A percentile compares a stretch with the other conserved stretches of the same genome.
Evolutionary conservation across 2,329 filamentous ascomycete species (phyloP).

Genomic region (Trichoderma gracile): DNA sequence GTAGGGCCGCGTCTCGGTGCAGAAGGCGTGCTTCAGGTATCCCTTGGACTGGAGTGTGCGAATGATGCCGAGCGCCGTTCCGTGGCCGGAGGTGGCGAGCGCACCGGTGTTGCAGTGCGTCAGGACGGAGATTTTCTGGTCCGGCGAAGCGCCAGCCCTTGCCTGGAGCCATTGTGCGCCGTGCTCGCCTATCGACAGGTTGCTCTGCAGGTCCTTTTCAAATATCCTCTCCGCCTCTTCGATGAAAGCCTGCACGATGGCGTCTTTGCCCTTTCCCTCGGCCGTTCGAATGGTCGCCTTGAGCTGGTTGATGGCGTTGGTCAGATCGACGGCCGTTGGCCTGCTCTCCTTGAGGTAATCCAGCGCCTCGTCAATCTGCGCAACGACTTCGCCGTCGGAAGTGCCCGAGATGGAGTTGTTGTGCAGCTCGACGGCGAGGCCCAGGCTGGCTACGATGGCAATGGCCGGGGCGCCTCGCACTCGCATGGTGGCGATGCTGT

Average conservation of each 20-base stretch:
- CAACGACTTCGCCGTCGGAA: constrained; percentile 58
- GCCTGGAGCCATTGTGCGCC: constrained; percentile 80
- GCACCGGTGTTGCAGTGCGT: constrained; percentile 99
- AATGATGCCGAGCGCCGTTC: constrained; percentile 91
- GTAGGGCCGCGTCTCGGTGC: constrained; percentile 95
- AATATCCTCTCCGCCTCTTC: constrained; percentile 83
- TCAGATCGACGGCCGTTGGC: constrained; percentile 92
- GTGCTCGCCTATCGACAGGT: constrained; percentile 78
- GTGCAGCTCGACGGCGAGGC: constrained; percentile 80
- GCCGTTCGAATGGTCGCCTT: constrained; percentile 60
- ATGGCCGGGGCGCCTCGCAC: constrained; percentile 86
- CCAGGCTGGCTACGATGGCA: constrained; percentile 92
- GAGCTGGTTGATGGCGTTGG: constrained; percentile 82
- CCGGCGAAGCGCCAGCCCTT: constrained; percentile 52
- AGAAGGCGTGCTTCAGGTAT: constrained; percentile 80
- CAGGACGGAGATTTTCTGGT: constrained; percentile 69
- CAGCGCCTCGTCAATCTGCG: constrained; percentile 73
- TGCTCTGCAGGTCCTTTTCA: constrained; percentile 81
- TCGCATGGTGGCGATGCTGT: constrained; percentile 79
- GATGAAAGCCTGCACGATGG: constrained; percentile 71
- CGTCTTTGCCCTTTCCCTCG: constrained; percentile 46
- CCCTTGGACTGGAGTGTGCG: constrained; percentile 70
- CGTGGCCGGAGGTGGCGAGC: constrained; percentile 95
- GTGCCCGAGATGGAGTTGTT: constrained; percentile 50
- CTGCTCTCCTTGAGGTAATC: constrained; percentile 86